These are phyloP conservation scores for Histomonas meleagridis DNA, from an alignment of 208 protist genomes.

Conservation along the genomic window DNA sequence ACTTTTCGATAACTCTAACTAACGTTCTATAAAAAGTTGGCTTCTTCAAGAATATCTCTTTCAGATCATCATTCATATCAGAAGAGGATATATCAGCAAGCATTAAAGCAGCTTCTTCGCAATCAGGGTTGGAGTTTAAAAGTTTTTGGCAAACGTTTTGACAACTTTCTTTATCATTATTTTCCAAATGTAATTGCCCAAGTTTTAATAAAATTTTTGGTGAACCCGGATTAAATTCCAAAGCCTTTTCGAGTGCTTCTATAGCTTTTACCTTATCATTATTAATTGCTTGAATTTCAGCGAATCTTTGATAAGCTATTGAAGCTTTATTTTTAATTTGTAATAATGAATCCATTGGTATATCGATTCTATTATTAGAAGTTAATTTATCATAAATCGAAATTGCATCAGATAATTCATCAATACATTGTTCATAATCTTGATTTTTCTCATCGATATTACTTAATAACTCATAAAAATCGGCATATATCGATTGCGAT, in stretches of 20 bases:
- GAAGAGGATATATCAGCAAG: background rate
- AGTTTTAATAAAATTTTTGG: background rate
- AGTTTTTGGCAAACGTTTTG: background rate
- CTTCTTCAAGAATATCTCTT: background rate
- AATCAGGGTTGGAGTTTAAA: background rate
- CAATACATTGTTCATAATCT: background rate
- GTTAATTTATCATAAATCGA: background rate
- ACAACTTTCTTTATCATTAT: background rate
- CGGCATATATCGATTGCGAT: background rate
- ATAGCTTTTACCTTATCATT: background rate
- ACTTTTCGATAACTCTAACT: conserved; percentile 22
- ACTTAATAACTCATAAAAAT: background rate
- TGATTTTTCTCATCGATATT: background rate
- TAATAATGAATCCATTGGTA: background rate
- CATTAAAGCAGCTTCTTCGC: conserved; percentile 25
- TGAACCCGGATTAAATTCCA: background rate
- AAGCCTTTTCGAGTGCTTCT: background rate
- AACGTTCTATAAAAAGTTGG: background rate
- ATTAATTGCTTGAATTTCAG: background rate
- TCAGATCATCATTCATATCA: background rate
- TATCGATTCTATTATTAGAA: background rate
- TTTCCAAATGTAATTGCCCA: background rate
- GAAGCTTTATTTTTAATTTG: background rate
- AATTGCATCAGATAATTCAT: background rate
- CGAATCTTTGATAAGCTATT: background rate